A percentile compares a stretch with the other conserved stretches of the same genome.
phyloP scores from a whole-genome alignment of 768 basidiomycete species.

The Lepiota venenata region DNA sequence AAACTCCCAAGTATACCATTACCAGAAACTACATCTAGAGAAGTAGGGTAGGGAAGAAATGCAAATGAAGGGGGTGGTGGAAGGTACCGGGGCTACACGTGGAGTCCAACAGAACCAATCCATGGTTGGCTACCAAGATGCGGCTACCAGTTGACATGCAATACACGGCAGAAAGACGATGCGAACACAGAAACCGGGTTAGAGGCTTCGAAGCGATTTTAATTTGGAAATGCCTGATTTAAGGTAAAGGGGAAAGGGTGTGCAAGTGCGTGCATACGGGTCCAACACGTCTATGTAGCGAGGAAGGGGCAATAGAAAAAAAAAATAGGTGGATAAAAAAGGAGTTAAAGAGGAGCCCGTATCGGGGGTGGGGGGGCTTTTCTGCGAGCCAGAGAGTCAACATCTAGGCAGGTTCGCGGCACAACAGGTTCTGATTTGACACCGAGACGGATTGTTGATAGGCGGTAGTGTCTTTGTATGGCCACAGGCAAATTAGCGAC shows the following conservation, averaged over 20 bases:
- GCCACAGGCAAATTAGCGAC: constrained; percentile 17
- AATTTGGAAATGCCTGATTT: not conserved
- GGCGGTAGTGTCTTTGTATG: not conserved
- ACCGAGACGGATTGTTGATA: constrained; percentile 4
- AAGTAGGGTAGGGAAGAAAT: not conserved
- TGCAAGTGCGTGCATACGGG: not conserved
- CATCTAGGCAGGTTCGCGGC: no score
- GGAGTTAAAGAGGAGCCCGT: constrained; percentile 8
- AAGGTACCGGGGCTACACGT: not conserved
- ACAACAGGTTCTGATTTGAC: not conserved
- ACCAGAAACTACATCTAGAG: constrained; percentile 1
- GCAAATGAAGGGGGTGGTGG: not conserved
- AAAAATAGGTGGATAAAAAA: not conserved
- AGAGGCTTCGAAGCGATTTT: not conserved
- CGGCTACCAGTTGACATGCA: not conserved
- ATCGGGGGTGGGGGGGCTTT: no score
- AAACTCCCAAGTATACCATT: constrained; percentile 1
- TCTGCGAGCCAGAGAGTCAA: no score
- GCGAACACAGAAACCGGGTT: not conserved
- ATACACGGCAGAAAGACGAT: not conserved
- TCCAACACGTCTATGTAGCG: constrained; percentile 4
- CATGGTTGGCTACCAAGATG: no score
- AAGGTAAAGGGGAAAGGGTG: not conserved
- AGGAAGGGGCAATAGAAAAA: not conserved
- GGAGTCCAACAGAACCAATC: not conserved